phyloP scores from a whole-genome alignment of 169 alveolate species.

The Cryptosporidium meleagridis region DNA sequence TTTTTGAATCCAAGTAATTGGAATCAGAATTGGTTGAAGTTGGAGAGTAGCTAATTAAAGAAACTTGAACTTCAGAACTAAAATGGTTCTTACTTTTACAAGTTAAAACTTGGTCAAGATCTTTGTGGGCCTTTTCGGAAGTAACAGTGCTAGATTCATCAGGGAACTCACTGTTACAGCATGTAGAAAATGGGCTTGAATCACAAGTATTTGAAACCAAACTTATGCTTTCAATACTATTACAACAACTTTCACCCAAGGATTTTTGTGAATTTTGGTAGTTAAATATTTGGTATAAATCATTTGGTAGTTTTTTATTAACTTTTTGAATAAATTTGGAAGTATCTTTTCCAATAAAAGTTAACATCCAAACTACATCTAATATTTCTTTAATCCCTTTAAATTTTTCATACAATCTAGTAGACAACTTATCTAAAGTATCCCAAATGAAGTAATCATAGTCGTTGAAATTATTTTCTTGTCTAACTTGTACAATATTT shows the following conservation, averaged over 20 bases:
- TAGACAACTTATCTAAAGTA: conserved; percentile 1
- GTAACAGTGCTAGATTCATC: background rate
- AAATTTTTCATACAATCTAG: background rate
- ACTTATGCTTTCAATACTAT: background rate
- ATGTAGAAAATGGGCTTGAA: conserved; percentile 19
- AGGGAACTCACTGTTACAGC: background rate
- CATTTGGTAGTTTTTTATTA: background rate
- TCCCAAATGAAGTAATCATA: conserved; percentile 43
- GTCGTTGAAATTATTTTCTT: background rate
- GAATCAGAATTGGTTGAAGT: background rate
- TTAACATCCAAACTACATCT: conserved; percentile 42
- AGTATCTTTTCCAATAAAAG: conserved; percentile 44
- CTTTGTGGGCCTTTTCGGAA: background rate
- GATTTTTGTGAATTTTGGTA: background rate
- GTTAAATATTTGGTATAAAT: background rate
- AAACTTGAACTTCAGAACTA: background rate
- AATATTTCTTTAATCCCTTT: background rate
- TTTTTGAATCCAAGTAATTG: background rate
- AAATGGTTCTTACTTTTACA: background rate
- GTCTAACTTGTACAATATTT: background rate
- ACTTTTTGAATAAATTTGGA: background rate
- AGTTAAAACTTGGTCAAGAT: background rate
- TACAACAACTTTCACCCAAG: background rate
- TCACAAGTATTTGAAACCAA: background rate
- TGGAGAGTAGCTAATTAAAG: background rate